phyloP scores from a whole-genome alignment of 306 rosid species.

The Amphicarpaea edgeworthii region DNA sequence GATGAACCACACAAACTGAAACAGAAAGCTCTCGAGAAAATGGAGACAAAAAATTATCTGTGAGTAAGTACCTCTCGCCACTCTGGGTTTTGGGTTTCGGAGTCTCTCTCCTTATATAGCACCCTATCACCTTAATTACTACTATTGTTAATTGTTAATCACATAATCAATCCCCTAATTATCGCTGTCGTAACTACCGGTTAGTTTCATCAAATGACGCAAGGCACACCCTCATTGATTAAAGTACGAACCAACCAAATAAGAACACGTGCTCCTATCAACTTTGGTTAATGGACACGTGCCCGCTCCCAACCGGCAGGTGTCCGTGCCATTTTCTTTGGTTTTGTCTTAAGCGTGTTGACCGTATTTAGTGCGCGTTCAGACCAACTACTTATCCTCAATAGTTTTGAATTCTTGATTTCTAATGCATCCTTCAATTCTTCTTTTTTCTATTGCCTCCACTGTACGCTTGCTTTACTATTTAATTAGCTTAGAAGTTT shows the following conservation, averaged over 20 bases:
- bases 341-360: constrained; percentile 48
- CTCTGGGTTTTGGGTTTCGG: constrained; percentile 53
- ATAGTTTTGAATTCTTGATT: neutral
- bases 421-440: neutral
- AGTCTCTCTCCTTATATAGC: constrained; percentile 55
- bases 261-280: neutral
- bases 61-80: constrained; percentile 60
- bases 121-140: neutral
- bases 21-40: constrained; percentile 18
- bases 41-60: neutral
- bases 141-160: constrained; percentile 44
- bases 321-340: constrained; percentile 48
- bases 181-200: constrained; percentile 40
- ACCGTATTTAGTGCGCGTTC: constrained; percentile 50
- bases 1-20: neutral
- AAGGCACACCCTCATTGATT: neutral
- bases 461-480: constrained; percentile 2
- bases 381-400: constrained; percentile 32
- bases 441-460: constrained; percentile 26
- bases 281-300: constrained; percentile 38
- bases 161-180: constrained; percentile 38
- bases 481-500: neutral
- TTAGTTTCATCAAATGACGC: constrained; percentile 51
- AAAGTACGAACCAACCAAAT: neutral
- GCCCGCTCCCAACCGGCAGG: constrained; percentile 41